Conservation (phyloP, 345 rosid species). For the Salix dunnii region DNA sequence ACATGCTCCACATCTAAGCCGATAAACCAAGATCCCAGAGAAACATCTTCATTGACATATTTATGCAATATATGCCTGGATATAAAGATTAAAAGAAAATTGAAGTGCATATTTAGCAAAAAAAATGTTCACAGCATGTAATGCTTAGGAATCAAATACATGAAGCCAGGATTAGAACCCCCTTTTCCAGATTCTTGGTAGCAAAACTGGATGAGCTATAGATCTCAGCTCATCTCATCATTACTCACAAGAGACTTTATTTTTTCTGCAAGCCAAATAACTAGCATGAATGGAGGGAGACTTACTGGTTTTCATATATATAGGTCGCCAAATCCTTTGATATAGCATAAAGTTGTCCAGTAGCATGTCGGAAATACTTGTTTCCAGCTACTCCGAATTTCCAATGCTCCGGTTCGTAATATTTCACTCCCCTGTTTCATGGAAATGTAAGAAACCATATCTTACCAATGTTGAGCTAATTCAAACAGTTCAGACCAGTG, state of each 20-base stretch:
- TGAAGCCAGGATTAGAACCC: not conserved
- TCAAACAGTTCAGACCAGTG: not conserved
- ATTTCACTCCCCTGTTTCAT: conserved; percentile 63
- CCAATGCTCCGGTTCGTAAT: conserved; percentile 90
- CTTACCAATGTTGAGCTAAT: not conserved
- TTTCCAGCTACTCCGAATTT: conserved; percentile 77
- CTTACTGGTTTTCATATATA: conserved; percentile 70
- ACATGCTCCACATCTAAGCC: conserved; percentile 44
- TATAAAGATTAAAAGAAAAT: not conserved
- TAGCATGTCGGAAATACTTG: conserved; percentile 83
- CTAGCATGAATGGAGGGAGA: not conserved
- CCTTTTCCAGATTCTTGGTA: not conserved
- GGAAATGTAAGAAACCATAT: conserved; percentile 3
- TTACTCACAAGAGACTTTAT: not conserved
- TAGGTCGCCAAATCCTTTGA: conserved; percentile 79
- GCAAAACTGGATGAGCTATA: not conserved
- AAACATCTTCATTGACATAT: conserved; percentile 49
- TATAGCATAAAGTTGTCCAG: conserved; percentile 87
- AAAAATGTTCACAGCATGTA: not conserved
- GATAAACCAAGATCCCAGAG: conserved; percentile 46
- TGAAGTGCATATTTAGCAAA: not conserved
- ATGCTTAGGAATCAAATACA: not conserved
- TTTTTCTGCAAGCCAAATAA: not conserved
- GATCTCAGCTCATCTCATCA: not conserved
- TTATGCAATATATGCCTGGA: conserved; percentile 54